phyloP scores from a whole-genome alignment of 495 filamentous ascomycete genomes.

The Lineolata rhizophorae region DNA sequence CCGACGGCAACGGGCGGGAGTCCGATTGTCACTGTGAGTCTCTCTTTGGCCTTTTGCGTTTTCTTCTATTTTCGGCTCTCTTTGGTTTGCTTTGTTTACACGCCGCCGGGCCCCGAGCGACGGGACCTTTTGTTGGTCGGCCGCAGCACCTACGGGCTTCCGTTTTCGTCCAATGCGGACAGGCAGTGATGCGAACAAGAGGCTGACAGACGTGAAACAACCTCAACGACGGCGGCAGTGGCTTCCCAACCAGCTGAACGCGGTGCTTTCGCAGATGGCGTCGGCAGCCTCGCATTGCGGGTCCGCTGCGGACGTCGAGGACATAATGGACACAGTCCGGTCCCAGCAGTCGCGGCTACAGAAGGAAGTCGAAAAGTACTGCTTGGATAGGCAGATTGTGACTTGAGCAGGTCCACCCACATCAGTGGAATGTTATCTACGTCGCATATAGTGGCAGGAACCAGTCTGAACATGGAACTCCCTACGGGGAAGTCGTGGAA shows the following conservation, averaged over 20 bases:
- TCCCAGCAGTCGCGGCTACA: slow-evolving; percentile 46
- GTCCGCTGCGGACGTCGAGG: slow-evolving; percentile 17
- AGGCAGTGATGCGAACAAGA: no score
- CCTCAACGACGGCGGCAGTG: slow-evolving; percentile 24
- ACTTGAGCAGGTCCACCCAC: no score
- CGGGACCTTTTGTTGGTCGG: no score
- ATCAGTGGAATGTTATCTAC: no score
- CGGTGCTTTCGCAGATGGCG: slow-evolving; percentile 57
- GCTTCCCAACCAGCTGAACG: slow-evolving; percentile 67
- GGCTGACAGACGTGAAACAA: no score
- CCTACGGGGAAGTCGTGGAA: no score
- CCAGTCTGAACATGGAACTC: no score
- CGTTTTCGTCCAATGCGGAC: no score
- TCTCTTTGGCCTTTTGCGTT: neutral
- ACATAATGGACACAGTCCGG: slow-evolving; percentile 50
- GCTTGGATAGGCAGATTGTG: no score
- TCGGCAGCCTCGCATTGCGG: slow-evolving; percentile 23
- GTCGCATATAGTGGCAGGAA: no score
- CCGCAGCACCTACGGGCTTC: no score
- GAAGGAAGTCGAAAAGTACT: slow-evolving; percentile 63
- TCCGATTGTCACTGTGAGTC: slow-evolving; percentile 62
- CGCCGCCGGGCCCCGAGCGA: slow-evolving; percentile 1
- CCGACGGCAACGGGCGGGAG: slow-evolving; percentile 80
- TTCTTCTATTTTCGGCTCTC: no score
- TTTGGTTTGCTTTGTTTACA: neutral